phyloP scores from a whole-genome alignment of 768 basidiomycete species.

The Agrocybe chaxingu region DNA sequence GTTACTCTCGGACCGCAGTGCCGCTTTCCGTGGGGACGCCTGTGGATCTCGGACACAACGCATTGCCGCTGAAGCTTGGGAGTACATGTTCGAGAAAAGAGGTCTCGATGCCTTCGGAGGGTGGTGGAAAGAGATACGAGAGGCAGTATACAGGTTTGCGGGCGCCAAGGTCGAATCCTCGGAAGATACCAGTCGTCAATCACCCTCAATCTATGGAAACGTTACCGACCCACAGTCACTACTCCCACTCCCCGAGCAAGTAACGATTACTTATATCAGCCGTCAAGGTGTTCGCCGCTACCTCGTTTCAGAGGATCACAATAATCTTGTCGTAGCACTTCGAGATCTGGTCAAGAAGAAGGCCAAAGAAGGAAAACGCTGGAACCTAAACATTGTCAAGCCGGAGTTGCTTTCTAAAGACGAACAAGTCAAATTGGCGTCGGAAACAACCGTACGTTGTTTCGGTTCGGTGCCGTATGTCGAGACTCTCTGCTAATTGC shows the following conservation, averaged over 20 bases:
- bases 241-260: conserved; percentile 34
- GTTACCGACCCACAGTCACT: conserved; percentile 12
- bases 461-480: background rate
- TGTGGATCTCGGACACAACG: conserved; percentile 60
- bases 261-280: conserved; percentile 65
- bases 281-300: conserved; percentile 52
- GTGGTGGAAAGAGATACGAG: conserved; percentile 71
- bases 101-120: conserved; percentile 31
- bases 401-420: conserved; percentile 65
- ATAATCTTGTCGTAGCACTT: conserved; percentile 43
- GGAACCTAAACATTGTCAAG: conserved; percentile 54
- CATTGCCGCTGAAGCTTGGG: conserved; percentile 59
- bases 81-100: conserved; percentile 33
- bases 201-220: background rate
- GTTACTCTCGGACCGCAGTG: conserved; percentile 65
- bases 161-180: conserved; percentile 30
- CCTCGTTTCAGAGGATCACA: conserved; percentile 49
- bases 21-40: conserved; percentile 56
- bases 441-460: conserved; percentile 58
- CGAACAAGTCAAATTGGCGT: conserved; percentile 58
- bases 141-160: conserved; percentile 54
- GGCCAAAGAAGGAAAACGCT: conserved; percentile 27
- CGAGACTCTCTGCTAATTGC: background rate
- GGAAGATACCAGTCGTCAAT: background rate
- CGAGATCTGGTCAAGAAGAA: conserved; percentile 40